Base-by-base conservation (phyloP, 2,329 filamentous ascomycete genomes). In the Lizonia empirigonia region DNA sequence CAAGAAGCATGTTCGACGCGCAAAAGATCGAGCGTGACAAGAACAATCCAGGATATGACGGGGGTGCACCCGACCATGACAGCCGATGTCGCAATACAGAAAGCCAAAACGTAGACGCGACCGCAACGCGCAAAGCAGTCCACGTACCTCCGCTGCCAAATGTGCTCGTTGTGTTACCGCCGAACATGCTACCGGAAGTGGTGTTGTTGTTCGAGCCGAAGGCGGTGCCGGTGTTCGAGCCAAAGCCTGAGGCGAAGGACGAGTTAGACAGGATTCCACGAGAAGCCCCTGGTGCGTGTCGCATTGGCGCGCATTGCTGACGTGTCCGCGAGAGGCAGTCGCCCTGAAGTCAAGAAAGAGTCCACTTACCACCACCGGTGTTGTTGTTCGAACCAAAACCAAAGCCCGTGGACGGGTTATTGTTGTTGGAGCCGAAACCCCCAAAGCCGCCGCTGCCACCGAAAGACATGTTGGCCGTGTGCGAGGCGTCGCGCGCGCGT, bases 351-450 rank as follows among this genome's bases (percentile, higher is more conserved):
- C 18, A 58, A 55, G 56, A 58, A 59, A 62, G 37, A 50, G 22
- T 55, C 53, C 63, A 79, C 82, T 70, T 84, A 86, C 84, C 82
- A 74, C 79, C 68, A 56, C 68, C 61, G 56, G 68, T 73, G 47
- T 62, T 65, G 39, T 59, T 72, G 36, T 19, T 49, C 16, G 74
- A 62, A 20, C 77, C 77, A 65, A 78, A 79, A 50, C 67, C 76
- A 65, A 70, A 71, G 56, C 59, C 59, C 35, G 55, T 58, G 42
- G 58, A 61, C 58, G 65, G 60, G 47, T 73, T 70, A 40, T 59
- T 60, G 53, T 68, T 68, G 54, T 67, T 74, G 42, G 74, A 68
- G 59, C 77, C 77, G 64, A 79, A 80, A 64, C 77, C 77, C 59
- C 66, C 68, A 48, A 70, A 71, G 47, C 64, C 68, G 53, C 75